These are phyloP conservation scores for Xanthoparmelia taractica DNA, from an alignment of 495 filamentous ascomycete species.

Conservation along the genomic window DNA sequence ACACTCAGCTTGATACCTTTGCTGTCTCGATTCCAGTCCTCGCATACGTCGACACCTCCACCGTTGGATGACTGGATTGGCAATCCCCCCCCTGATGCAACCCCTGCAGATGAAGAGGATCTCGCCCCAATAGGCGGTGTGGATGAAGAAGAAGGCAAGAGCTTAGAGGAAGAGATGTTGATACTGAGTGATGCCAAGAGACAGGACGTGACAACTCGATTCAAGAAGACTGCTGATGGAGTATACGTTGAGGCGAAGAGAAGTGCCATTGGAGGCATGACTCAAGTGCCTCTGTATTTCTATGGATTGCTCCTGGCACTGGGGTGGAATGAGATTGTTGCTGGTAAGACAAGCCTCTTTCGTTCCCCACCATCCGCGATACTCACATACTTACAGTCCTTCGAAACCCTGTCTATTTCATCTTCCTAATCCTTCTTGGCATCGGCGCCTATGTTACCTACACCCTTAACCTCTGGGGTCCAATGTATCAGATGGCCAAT, in stretches of 20 bases:
- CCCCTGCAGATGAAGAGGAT: conserved; percentile 82
- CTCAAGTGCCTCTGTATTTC: conserved; percentile 90
- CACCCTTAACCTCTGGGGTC: conserved; percentile 88
- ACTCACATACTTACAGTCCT: conserved; percentile 57
- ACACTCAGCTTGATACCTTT: conserved; percentile 86
- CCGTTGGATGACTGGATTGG: conserved; percentile 78
- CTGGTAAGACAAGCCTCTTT: conserved; percentile 51
- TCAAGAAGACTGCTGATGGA: conserved; percentile 95
- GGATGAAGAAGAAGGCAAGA: conserved; percentile 89
- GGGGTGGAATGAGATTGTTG: conserved; percentile 94
- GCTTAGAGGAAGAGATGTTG: conserved; percentile 91
- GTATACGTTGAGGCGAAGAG: conserved; percentile 97
- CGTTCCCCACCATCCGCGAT: neutral
- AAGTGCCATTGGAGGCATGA: conserved; percentile 89
- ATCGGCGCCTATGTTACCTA: conserved; percentile 81
- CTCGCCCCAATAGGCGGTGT: conserved; percentile 77
- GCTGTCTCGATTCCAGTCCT: conserved; percentile 71
- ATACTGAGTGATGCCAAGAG: conserved; percentile 79
- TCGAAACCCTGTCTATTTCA: conserved; percentile 85
- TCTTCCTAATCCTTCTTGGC: conserved; percentile 69
- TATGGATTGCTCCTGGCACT: conserved; percentile 81
- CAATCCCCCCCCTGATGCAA: conserved; percentile 62
- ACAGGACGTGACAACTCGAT: conserved; percentile 83
- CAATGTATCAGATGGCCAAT: conserved; percentile 88
- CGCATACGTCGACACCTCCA: conserved; percentile 61